These are phyloP conservation scores for Pontederia paniculata DNA, from an alignment of 176 grass and related monocot genomes.

Conservation along the genomic window DNA sequence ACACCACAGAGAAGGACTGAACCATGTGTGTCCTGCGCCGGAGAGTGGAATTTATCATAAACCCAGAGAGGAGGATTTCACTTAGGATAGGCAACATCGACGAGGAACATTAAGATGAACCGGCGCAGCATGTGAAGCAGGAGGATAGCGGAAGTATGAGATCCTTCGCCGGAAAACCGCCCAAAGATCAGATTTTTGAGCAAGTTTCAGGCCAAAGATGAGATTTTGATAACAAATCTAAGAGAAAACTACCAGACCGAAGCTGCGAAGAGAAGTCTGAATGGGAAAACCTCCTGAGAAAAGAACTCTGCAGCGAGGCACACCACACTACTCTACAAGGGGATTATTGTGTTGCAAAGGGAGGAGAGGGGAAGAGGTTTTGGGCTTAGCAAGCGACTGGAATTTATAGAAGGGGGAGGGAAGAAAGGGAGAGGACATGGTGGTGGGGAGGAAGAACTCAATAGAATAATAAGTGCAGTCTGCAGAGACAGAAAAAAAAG, in stretches of 20 bases:
- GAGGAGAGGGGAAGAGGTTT: background rate
- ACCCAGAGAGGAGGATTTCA: conserved; percentile 23
- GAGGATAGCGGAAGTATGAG: background rate
- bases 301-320: background rate
- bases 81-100: conserved; percentile 21
- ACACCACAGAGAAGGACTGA: conserved; percentile 79
- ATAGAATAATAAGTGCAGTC: background rate
- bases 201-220: background rate
- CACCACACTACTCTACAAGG: no score
- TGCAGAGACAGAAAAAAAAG: background rate
- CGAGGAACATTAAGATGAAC: conserved; percentile 2
- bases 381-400: background rate
- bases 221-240: background rate
- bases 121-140: conserved; percentile 3
- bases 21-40: conserved; percentile 36
- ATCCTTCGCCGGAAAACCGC: background rate
- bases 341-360: background rate
- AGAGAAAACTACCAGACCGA: background rate
- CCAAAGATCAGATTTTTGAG: no score
- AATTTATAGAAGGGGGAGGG: conserved; percentile 3
- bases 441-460: background rate
- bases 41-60: conserved; percentile 60
- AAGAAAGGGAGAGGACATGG: background rate
- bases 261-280: background rate
- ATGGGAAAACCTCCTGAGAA: background rate